A percentile compares a stretch with the other conserved stretches of the same genome.
Evolutionary conservation across 2,329 filamentous ascomycete species (phyloP).

Genomic region (Podosphaera xanthii): DNA sequence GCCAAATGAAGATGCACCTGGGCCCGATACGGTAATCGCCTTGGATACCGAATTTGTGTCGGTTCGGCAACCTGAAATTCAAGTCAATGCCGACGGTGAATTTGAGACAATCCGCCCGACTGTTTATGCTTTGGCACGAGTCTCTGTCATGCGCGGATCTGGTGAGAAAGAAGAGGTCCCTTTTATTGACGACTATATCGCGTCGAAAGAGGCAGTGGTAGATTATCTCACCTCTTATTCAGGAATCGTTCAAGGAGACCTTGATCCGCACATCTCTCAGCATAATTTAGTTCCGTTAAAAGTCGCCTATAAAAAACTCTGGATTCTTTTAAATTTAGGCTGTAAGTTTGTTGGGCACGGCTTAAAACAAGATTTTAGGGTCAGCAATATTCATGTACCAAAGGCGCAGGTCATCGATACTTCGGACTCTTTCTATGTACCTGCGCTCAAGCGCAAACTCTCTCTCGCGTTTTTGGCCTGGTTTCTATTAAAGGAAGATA

Average conservation of each 20-base stretch:
- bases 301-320: conserved; percentile 89
- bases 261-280: conserved; percentile 53
- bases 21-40: conserved; percentile 53
- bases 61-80: conserved; percentile 77
- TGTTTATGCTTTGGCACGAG: conserved; percentile 75
- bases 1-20: conserved; percentile 37
- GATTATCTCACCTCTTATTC: conserved; percentile 92
- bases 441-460: conserved; percentile 60
- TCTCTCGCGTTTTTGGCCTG: conserved; percentile 81
- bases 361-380: conserved; percentile 84
- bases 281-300: conserved; percentile 78
- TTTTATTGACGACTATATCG: conserved; percentile 95
- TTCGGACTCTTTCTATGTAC: conserved; percentile 72
- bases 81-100: conserved; percentile 85
- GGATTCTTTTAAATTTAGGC: conserved; percentile 84
- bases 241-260: conserved; percentile 65
- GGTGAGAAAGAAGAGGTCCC: conserved; percentile 60
- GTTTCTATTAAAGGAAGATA: conserved; percentile 77
- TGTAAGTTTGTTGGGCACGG: conserved; percentile 89
- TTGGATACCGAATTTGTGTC: conserved; percentile 94
- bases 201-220: conserved; percentile 71
- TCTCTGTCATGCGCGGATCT: conserved; percentile 66
- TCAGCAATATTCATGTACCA: conserved; percentile 93
- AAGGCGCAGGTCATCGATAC: conserved; percentile 83
- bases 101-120: conserved; percentile 80